phyloP scores from a whole-genome alignment of 140 eudicot genomes.

The Cichorium intybus region DNA sequence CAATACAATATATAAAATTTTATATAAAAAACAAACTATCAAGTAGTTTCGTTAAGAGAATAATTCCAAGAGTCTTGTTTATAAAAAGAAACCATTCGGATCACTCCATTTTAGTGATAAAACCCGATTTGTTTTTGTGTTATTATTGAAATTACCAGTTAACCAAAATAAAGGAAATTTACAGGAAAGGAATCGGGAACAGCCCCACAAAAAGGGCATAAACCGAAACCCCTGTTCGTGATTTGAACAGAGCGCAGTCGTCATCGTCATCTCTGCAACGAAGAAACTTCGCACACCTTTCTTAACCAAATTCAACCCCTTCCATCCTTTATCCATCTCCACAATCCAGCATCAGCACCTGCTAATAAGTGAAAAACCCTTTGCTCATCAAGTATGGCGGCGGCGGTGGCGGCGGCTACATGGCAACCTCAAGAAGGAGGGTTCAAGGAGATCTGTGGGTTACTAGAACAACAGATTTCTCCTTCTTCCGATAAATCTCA shows the following conservation, averaged over 20 bases:
- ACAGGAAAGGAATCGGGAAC: not conserved
- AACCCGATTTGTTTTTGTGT: not conserved
- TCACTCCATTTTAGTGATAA: not conserved
- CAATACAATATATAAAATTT: too few relatives aligned
- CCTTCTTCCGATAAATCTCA: constrained; percentile 87
- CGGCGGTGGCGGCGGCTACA: constrained; percentile 27
- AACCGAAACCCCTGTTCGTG: constrained; percentile 16
- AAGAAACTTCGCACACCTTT: not conserved
- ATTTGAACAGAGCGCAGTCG: constrained; percentile 28
- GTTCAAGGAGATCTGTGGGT: constrained; percentile 82
- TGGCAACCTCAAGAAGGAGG: constrained; percentile 98
- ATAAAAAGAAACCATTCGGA: not conserved
- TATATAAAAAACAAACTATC: too few relatives aligned
- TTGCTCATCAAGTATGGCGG: constrained; percentile 11
- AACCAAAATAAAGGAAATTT: not conserved
- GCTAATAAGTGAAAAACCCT: constrained; percentile 13
- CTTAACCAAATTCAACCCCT: constrained; percentile 8
- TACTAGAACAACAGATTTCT: constrained; percentile 88
- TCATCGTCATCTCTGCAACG: constrained; percentile 24
- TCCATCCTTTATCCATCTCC: not conserved
- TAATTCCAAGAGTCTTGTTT: not conserved
- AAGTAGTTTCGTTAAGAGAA: too few relatives aligned
- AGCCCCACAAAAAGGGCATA: constrained; percentile 4
- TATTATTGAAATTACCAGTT: not conserved
- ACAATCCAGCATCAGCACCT: constrained; percentile 14